A percentile compares a stretch with the other conserved stretches of the same genome.
Conservation (phyloP, 495 filamentous ascomycete species). For the Aspergillus cavernicola region DNA sequence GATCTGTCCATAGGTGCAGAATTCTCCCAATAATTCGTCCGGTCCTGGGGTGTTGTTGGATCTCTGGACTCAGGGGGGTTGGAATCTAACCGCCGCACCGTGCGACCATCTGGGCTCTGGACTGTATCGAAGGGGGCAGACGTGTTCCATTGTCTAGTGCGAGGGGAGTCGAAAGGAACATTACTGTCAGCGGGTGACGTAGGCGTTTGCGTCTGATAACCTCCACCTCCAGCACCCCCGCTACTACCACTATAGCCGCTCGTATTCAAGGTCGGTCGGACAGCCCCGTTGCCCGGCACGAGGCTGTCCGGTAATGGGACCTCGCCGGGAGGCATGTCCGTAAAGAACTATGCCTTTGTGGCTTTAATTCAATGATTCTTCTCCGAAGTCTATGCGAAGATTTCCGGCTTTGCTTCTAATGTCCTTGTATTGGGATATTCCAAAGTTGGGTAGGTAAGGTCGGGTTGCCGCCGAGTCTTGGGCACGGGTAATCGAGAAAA, state of each 20-base stretch:
- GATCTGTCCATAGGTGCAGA: conserved; percentile 40
- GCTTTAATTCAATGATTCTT: neutral
- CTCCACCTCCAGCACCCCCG: neutral
- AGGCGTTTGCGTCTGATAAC: conserved; percentile 39
- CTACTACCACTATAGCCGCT: conserved; percentile 33
- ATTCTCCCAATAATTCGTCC: conserved; percentile 33
- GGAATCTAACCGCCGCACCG: conserved; percentile 32
- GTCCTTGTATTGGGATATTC: neutral
- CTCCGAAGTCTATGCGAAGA: neutral
- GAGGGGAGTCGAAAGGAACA: conserved; percentile 43
- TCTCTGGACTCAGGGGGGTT: conserved; percentile 18
- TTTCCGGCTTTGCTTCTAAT: neutral
- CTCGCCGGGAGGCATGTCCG: conserved; percentile 45
- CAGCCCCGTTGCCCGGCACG: conserved; percentile 44
- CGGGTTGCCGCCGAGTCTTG: conserved; percentile 16
- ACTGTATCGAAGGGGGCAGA: conserved; percentile 21
- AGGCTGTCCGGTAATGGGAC: conserved; percentile 44
- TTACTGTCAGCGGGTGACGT: conserved; percentile 44
- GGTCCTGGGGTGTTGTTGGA: conserved; percentile 29
- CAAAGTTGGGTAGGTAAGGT: neutral
- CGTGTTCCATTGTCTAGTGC: conserved; percentile 32
- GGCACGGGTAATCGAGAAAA: conserved; percentile 8
- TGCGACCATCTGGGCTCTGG: conserved; percentile 31
- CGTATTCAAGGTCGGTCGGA: conserved; percentile 40
- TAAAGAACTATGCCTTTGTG: conserved; percentile 17